Evolutionary conservation across 225 moss, liverwort and hornwort genomes (phyloP), one percentile per base, ranked within the genome.

Genomic region (Asterella californica): DNA sequence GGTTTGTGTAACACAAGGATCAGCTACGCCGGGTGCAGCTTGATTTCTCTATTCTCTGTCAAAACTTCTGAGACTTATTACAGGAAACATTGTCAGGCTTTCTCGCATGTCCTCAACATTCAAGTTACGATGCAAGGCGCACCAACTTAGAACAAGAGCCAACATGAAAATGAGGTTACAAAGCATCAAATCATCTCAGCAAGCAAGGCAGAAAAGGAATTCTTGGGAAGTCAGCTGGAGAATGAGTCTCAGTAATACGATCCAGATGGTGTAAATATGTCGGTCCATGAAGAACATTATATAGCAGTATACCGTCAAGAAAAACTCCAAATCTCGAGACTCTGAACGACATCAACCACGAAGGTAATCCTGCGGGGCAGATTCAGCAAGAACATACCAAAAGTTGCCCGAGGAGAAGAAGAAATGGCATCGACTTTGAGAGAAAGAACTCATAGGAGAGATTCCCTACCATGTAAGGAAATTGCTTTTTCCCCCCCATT

Each of bases 401-500:
- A 57, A 57, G 2, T 24, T 57, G 17, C 57, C 19, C 11, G 42
- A 42, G 3, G 4, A 42, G 7, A 42, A 42, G 42, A 42, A 42
- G 42, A 57, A 57, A 57, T 17, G 17, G 4, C 24, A 57, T 57
- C 57, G 24, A 2, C 11, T 57, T 2, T 57, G 17, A 2, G 19
- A 57, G 24, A 57, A 67, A 33, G 1, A 32, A 34, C 9, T 15
- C 30, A 67, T 14, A 42, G 38, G 19, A 33, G 32, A 15, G 6
- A 32, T 18, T 61, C 70, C 84, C 67, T 37, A 97, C 99, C 95
- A 99, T 93, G 80, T 95, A 99, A 0, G 99, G 99, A 76, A 95
- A 93, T 67, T 91, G 90, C 53, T 89, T 88, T 84, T 99, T 99
- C 66, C 99, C 99, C 72, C 99, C 99, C 88, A 99, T 65, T 74